phyloP scores from a whole-genome alignment of 2,329 filamentous ascomycete species.

The Pseudogymnoascus sp. region DNA sequence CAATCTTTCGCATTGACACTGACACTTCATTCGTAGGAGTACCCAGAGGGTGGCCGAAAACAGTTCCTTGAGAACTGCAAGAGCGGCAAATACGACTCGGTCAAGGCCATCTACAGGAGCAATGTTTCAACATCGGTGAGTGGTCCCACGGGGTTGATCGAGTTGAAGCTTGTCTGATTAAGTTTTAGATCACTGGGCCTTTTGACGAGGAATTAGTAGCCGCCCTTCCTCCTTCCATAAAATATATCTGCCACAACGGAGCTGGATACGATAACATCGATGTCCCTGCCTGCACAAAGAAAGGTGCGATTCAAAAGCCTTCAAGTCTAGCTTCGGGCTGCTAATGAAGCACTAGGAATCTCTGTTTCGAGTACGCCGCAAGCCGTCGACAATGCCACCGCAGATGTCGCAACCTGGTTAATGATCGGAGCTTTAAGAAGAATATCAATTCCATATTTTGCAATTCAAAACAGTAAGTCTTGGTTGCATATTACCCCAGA shows the following conservation, averaged over 20 bases:
- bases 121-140: constrained; percentile 52
- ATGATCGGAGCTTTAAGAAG: constrained; percentile 70
- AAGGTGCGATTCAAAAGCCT: constrained; percentile 44
- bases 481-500: not conserved
- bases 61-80: constrained; percentile 63
- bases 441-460: constrained; percentile 43
- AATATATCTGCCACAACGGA: constrained; percentile 55
- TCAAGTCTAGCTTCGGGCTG: not conserved
- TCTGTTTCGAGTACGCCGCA: constrained; percentile 69
- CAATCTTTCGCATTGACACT: not conserved
- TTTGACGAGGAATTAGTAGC: constrained; percentile 63
- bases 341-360: constrained; percentile 32
- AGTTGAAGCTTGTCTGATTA: not conserved
- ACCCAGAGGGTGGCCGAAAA: constrained; percentile 45
- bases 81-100: constrained; percentile 56
- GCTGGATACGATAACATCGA: constrained; percentile 79
- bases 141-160: not conserved
- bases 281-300: constrained; percentile 55
- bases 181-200: constrained; percentile 47
- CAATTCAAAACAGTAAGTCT: not conserved
- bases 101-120: constrained; percentile 61
- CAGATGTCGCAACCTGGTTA: constrained; percentile 69
- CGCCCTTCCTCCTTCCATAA: constrained; percentile 43
- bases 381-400: constrained; percentile 71
- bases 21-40: constrained; percentile 15